Percentiles rank a stretch among this genome's conserved stretches.
Conservation (phyloP, 1,284 basidiomycete species). For the Tilletia setariae region DNA sequence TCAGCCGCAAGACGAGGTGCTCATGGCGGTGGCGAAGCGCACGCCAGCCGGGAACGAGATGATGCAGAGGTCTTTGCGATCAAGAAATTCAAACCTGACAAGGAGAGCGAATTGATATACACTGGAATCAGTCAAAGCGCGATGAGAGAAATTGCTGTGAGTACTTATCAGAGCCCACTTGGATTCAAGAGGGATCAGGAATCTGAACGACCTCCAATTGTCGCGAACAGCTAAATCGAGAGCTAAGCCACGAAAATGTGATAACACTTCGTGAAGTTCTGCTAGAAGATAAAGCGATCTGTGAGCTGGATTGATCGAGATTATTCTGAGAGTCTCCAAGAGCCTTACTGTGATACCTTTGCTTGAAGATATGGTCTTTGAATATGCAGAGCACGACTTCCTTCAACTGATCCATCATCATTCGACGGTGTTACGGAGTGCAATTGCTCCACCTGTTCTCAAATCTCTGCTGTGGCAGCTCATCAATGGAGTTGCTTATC, state of each 20-base stretch:
- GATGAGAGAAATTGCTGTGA: conserved; percentile 87
- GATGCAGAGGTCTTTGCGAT: conserved; percentile 68
- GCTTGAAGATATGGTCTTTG: conserved; percentile 77
- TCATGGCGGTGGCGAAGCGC: neutral
- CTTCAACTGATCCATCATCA: conserved; percentile 95
- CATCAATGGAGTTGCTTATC: conserved; percentile 88
- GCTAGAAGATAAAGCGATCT: conserved; percentile 82
- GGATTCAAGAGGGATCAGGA: too few species aligned
- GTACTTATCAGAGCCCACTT: conserved; percentile 41
- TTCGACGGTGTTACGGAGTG: conserved; percentile 75
- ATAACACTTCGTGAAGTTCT: conserved; percentile 90
- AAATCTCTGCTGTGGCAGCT: conserved; percentile 93
- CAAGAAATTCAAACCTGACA: conserved; percentile 99
- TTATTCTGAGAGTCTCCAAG: neutral
- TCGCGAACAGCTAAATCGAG: conserved; percentile 73
- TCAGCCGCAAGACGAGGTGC: neutral
- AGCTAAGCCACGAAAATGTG: conserved; percentile 88
- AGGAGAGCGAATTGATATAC: conserved; percentile 64
- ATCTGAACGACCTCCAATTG: neutral
- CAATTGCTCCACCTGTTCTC: conserved; percentile 73
- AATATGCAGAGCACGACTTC: conserved; percentile 92
- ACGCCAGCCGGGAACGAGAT: conserved; percentile 9
- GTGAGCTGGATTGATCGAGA: conserved; percentile 5
- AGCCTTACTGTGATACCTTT: neutral
- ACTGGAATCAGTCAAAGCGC: conserved; percentile 97